Base-by-base conservation (phyloP, 2,329 filamentous ascomycete genomes). In the Hypoxylon sp. region DNA sequence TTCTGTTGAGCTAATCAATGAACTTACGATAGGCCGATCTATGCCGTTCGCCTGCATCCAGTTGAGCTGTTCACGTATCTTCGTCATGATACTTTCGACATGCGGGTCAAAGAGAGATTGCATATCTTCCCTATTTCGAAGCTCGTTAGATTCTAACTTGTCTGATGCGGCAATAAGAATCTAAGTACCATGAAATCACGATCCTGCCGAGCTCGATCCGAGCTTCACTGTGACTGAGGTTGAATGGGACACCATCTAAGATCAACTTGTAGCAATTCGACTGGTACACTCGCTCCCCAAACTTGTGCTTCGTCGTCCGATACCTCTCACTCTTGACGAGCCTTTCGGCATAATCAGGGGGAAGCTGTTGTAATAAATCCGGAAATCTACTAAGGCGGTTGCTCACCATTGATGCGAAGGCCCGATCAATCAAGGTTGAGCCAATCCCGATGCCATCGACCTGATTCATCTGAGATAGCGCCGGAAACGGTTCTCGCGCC, bases 361-460 rank as follows among this genome's bases (percentile, higher is more conserved):
- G 81, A 1, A 84, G 75, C 9, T 73, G 71, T 5, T 72, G 58
- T 5, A 73, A 70, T 1, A 81, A 71, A 3, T 83, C 80, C 0
- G 82, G 79, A 48, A 73, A 80, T 13, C 73, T 73, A 9, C 74
- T 74, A 3, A 85, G 70, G 11, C 83, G 76, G 47, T 76, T 73
- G 6, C 78, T 75, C 2, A 85, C 80, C 14, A 84, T 73, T 2
- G 75, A 75, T 8, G 80, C 68, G 64, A 84, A 85, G 0, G 80
- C 77, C 14, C 77, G 76, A 63, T 85, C 83, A 54, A 86, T 84
- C n/a, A 85, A 74, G 0, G 82, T 81, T 0, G 82, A 80, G 0
- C 83, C 83, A 24, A 85, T 82, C 0, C 83, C 82, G 4, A 84
- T 77, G n/a, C 83, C 83, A 14, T 80, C 80, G 8, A 85, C 83